Evolutionary conservation across 2,329 filamentous ascomycete genomes (phyloP).

Genomic region (Aspergillus intermedius): DNA sequence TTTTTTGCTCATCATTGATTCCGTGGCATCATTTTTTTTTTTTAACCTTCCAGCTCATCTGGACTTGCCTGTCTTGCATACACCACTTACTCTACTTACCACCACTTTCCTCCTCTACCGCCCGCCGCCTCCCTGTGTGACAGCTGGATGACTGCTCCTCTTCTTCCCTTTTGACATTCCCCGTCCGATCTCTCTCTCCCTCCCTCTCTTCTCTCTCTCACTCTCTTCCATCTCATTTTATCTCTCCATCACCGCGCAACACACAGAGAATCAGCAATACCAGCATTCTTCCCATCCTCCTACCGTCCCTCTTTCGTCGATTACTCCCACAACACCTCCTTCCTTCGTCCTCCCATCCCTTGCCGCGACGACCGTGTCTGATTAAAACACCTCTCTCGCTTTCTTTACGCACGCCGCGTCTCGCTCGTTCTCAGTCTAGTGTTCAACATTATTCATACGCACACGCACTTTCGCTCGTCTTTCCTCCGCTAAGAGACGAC

Average conservation of each 20-base stretch:
- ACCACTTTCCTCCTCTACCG: slow-evolving; percentile 23
- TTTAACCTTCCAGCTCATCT: neutral
- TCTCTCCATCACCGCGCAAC: slow-evolving; percentile 2
- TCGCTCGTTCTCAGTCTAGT: no score
- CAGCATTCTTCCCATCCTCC: neutral
- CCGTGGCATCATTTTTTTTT: slow-evolving; percentile 5
- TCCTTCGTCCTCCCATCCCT: slow-evolving; percentile 21
- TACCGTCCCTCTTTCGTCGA: slow-evolving; percentile 2
- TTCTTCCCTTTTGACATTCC: slow-evolving; percentile 29
- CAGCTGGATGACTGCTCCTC: slow-evolving; percentile 31
- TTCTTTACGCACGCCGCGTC: slow-evolving; percentile 13
- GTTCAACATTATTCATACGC: neutral
- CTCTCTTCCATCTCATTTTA: slow-evolving; percentile 3
- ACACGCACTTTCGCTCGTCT: neutral
- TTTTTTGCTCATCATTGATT: slow-evolving; percentile 5
- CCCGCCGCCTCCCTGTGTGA: slow-evolving; percentile 30
- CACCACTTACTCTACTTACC: slow-evolving; percentile 11
- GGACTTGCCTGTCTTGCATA: no score
- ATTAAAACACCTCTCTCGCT: slow-evolving; percentile 21
- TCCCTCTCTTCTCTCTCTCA: slow-evolving; percentile 13
- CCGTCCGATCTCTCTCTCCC: slow-evolving; percentile 17
- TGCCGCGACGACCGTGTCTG: slow-evolving; percentile 26
- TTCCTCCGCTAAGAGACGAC: neutral
- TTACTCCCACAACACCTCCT: slow-evolving; percentile 12
- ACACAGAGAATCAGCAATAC: no score